Base-by-base conservation (phyloP, 768 basidiomycete species). In the Paxillus ammoniavirescens region DNA sequence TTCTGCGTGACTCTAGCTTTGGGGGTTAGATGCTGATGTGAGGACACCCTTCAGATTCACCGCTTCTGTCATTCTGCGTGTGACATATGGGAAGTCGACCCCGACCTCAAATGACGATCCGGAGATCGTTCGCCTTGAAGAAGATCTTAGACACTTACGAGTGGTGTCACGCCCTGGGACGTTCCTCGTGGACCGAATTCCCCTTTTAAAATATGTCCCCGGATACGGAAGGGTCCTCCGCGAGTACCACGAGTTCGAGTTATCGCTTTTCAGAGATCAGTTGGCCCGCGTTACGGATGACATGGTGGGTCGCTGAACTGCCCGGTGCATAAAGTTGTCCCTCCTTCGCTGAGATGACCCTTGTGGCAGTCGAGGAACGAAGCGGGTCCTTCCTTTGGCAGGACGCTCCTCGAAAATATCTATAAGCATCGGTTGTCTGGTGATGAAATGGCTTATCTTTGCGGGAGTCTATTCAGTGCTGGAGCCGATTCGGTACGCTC, bases 381-480 rank as follows among this genome's bases (percentile, higher is more conserved):
- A n/a, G 58, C 51, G 6, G 41, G 36, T 5, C 47, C 55, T 3
- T 72, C 80, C 0, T 85, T 87, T 53, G 78, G 75, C 0, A 79
- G 74, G 63, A 79, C 79, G 30, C 70, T 86, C 15, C 62, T 85
- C 6, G 81, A 84, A 55, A 74, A 73, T 9, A 75, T 76, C 54
- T 53, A 63, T 0, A 76, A 79, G 38, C 75, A 81, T 35, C 76
- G 73, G 5, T 70, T 86, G 8, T 74, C 80, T 4, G 69, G 76
- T 41, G 71, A 79, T 47, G 82, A 87, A 52, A 76, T 78, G 13
- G 72, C 83, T 0, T 86, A 80, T 61, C 76, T 87, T 40, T 77
- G 80, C 1, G 84, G 84, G 2, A 75, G 75, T 26, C 74, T 85
- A 64, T 84, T 83, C 56, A 84, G 80, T 42, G 84, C 83, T 9